These are phyloP conservation scores for Arxiozyma heterogenica DNA, from an alignment of 1,139 yeast species.

Conservation along the genomic window DNA sequence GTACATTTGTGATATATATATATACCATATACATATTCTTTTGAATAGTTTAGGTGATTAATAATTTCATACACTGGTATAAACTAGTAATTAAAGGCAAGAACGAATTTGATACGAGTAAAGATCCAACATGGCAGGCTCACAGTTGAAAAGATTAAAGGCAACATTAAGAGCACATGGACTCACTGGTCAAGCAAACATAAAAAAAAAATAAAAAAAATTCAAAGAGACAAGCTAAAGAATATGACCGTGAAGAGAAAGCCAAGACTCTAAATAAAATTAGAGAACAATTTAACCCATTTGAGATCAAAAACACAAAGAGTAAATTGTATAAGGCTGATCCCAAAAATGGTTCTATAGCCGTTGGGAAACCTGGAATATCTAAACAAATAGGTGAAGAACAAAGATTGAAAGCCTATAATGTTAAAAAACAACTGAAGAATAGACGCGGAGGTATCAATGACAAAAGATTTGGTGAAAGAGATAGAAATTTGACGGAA, in stretches of 20 bases:
- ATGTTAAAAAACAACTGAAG: slow-evolving; percentile 48
- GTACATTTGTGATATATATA: no score
- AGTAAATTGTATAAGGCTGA: slow-evolving; percentile 35
- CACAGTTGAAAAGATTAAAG: slow-evolving; percentile 76
- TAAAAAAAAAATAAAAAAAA: slow-evolving; percentile 41
- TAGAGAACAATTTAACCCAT: slow-evolving; percentile 79
- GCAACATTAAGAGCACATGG: slow-evolving; percentile 72
- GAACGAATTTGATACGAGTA: no score
- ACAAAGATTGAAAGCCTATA: slow-evolving; percentile 58
- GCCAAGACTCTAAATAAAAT: slow-evolving; percentile 49
- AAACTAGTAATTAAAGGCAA: no score
- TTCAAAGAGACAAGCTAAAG: slow-evolving; percentile 49
- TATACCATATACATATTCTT: no score
- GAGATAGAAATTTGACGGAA: slow-evolving; percentile 55
- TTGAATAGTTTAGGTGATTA: no score
- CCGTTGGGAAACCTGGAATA: slow-evolving; percentile 64
- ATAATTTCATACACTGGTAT: no score
- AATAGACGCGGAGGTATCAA: slow-evolving; percentile 70
- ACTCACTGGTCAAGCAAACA: slow-evolving; percentile 70
- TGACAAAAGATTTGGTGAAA: slow-evolving; percentile 91
- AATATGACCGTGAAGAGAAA: slow-evolving; percentile 59
- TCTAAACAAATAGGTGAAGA: slow-evolving; percentile 74
- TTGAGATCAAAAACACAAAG: slow-evolving; percentile 67
- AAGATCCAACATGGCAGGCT: slow-evolving; percentile 58
- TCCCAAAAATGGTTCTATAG: slow-evolving; percentile 39